Conservation (phyloP, 495 filamentous ascomycete species). For the Apodospora peruviana region DNA sequence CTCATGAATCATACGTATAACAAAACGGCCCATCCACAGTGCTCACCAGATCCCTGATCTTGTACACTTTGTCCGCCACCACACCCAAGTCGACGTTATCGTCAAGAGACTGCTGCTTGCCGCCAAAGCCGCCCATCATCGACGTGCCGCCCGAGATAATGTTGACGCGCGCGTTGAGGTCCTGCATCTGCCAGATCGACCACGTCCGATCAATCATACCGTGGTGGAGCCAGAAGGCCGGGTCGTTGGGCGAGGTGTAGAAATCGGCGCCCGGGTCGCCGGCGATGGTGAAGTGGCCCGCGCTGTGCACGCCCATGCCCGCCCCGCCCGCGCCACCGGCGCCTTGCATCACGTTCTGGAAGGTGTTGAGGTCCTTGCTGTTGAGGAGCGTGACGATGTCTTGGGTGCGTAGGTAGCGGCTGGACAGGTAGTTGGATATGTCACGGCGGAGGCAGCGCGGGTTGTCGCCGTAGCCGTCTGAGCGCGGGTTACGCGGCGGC, state of each 20-base stretch:
- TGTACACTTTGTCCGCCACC: conserved; percentile 30
- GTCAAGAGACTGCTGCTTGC: conserved; percentile 30
- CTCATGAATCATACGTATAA: conserved; percentile 44
- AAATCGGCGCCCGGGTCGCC: conserved; percentile 40
- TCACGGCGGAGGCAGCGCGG: conserved; percentile 64
- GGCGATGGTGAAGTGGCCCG: conserved; percentile 37
- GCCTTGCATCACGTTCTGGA: conserved; percentile 39
- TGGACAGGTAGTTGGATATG: conserved; percentile 45
- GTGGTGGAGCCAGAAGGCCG: conserved; percentile 64
- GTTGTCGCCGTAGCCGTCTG: conserved; percentile 42
- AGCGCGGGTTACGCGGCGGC: conserved; percentile 27
- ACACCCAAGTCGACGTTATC: conserved; percentile 39
- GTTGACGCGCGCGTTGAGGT: conserved; percentile 25
- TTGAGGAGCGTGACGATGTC: conserved; percentile 44
- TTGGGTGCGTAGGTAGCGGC: conserved; percentile 41
- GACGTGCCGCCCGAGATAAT: conserved; percentile 33
- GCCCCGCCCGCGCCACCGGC: conserved; percentile 13
- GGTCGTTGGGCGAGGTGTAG: conserved; percentile 59
- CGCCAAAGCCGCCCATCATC: conserved; percentile 33
- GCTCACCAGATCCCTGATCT: conserved; percentile 41
- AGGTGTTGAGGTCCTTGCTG: conserved; percentile 37
- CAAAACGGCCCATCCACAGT: conserved; percentile 44
- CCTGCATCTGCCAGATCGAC: conserved; percentile 60
- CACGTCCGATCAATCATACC: conserved; percentile 61
- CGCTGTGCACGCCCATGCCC: conserved; percentile 34